Evolutionary conservation across 495 filamentous ascomycete genomes (phyloP).

Genomic region (Podospora pseudoanserina): DNA sequence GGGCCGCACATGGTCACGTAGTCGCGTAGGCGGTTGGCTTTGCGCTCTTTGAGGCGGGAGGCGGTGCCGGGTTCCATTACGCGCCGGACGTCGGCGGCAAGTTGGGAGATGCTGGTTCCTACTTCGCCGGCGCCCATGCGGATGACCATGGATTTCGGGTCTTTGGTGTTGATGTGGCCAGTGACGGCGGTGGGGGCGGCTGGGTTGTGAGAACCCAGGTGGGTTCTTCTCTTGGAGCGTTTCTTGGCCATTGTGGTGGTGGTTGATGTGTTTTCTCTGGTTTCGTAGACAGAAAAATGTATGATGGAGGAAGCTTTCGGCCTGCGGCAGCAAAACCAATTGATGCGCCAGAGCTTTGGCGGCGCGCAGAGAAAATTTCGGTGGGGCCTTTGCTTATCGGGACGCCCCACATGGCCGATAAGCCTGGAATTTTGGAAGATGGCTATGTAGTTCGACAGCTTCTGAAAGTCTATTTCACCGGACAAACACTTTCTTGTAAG

Average conservation of each 20-base stretch:
- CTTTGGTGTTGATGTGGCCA: constrained; percentile 47
- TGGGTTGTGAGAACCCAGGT: constrained; percentile 66
- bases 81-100: constrained; percentile 83
- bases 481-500: background rate
- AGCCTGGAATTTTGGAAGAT: constrained; percentile 10
- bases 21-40: constrained; percentile 84
- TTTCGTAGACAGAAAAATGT: constrained; percentile 8
- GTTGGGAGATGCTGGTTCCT: constrained; percentile 82
- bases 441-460: background rate
- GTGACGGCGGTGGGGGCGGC: constrained; percentile 31
- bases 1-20: constrained; percentile 95
- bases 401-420: constrained; percentile 14
- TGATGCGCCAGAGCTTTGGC: constrained; percentile 6
- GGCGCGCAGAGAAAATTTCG: constrained; percentile 29
- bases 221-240: constrained; percentile 86
- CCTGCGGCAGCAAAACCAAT: constrained; percentile 7
- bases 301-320: constrained; percentile 10
- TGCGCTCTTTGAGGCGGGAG: constrained; percentile 79
- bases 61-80: constrained; percentile 98
- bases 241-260: constrained; percentile 65
- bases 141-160: constrained; percentile 97
- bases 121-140: constrained; percentile 92
- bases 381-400: constrained; percentile 31
- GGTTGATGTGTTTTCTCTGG: constrained; percentile 14
- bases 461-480: background rate